phyloP scores from a whole-genome alignment of 1,284 basidiomycete species.

The Irpex lacteus region DNA sequence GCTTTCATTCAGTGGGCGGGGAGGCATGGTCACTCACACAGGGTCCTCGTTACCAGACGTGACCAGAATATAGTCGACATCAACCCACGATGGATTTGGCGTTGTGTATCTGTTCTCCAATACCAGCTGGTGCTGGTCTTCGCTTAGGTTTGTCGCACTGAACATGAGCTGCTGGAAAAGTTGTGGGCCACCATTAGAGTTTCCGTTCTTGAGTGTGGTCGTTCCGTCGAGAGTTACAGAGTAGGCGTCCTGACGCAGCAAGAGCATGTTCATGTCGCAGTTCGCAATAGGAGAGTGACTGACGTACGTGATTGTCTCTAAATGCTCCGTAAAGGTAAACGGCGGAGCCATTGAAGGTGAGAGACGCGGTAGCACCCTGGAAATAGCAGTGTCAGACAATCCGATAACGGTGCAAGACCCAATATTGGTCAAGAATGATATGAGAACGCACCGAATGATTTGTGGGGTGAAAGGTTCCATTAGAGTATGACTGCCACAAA shows the following conservation, averaged over 20 bases:
- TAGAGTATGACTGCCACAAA: background rate
- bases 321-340: background rate
- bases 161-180: conserved; percentile 2
- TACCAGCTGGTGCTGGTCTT: conserved; percentile 2
- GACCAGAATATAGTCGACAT: conserved; percentile 9
- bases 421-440: background rate
- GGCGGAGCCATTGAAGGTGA: background rate
- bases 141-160: background rate
- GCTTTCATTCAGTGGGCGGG: background rate
- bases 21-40: background rate
- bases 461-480: background rate
- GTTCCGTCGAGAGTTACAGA: conserved; percentile 8
- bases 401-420: too few species aligned
- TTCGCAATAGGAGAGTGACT: background rate
- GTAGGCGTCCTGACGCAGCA: background rate
- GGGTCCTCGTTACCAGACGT: conserved; percentile 9
- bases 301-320: background rate
- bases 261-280: background rate
- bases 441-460: background rate
- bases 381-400: too few species aligned
- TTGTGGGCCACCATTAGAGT: background rate
- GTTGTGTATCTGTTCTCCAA: conserved; percentile 6
- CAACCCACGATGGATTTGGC: conserved; percentile 1
- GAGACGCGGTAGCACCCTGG: background rate
- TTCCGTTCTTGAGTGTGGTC: background rate